These are phyloP conservation scores for Phyllosticta citriasiana DNA, from an alignment of 2,329 filamentous ascomycete species.

Conservation along the genomic window DNA sequence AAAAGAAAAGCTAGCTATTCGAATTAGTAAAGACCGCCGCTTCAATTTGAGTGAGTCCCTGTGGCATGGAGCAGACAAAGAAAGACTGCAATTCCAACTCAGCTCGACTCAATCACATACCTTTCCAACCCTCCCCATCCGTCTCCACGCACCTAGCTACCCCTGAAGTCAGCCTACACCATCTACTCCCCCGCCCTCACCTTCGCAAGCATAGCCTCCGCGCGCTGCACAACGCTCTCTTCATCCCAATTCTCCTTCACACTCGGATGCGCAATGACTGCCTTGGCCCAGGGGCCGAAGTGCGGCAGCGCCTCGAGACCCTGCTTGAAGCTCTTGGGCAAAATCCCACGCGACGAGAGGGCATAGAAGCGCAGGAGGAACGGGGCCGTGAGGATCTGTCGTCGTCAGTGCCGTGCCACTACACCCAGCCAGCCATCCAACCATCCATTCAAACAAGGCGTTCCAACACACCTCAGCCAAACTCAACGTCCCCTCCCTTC, in stretches of 20 bases:
- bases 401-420: background rate
- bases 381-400: constrained; percentile 52
- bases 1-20: too few species aligned
- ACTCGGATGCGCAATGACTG: constrained; percentile 51
- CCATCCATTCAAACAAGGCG: background rate
- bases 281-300: constrained; percentile 58
- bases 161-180: background rate
- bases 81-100: too few species aligned
- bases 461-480: constrained; percentile 55
- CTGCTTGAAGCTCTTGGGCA: constrained; percentile 37
- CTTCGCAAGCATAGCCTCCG: constrained; percentile 17
- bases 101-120: too few species aligned
- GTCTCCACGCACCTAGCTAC: too few species aligned
- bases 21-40: too few species aligned
- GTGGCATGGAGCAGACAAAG: too few species aligned
- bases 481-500: constrained; percentile 46
- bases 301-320: constrained; percentile 50
- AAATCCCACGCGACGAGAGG: constrained; percentile 45
- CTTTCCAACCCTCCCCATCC: too few species aligned
- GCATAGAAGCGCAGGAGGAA: constrained; percentile 54
- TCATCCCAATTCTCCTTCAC: constrained; percentile 42
- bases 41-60: too few species aligned
- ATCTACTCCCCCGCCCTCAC: constrained; percentile 17
- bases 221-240: constrained; percentile 15
- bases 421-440: too few species aligned